A percentile compares a stretch with the other conserved stretches of the same genome.
These are phyloP conservation scores for Trichosporon ovoides DNA, from an alignment of 1,284 basidiomycete species.

Conservation along the genomic window DNA sequence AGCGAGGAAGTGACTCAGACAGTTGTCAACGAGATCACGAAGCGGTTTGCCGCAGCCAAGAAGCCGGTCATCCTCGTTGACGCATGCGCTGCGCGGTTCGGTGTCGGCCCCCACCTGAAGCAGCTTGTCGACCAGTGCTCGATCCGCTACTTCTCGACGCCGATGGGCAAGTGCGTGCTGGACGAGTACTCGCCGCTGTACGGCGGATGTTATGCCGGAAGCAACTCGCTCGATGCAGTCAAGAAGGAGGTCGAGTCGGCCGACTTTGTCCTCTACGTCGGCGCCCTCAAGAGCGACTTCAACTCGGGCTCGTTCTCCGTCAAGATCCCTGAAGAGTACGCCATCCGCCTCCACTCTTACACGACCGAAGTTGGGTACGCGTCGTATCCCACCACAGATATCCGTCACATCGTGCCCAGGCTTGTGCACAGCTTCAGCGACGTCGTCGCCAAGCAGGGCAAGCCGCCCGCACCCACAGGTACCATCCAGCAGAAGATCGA, in stretches of 20 bases:
- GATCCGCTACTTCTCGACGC: conserved; percentile 63
- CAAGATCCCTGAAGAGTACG: conserved; percentile 55
- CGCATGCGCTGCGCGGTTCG: conserved; percentile 78
- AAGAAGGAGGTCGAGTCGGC: conserved; percentile 72
- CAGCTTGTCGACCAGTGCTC: conserved; percentile 66
- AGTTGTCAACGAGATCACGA: conserved; percentile 67
- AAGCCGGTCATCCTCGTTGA: conserved; percentile 79
- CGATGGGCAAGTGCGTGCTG: conserved; percentile 75
- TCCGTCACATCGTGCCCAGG: conserved; percentile 50
- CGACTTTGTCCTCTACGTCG: conserved; percentile 78
- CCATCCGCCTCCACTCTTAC: conserved; percentile 72
- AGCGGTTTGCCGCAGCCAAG: conserved; percentile 60
- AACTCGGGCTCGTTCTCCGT: conserved; percentile 59
- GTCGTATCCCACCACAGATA: conserved; percentile 50
- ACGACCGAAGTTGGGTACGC: conserved; percentile 60
- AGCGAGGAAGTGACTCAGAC: conserved; percentile 59
- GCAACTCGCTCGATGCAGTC: conserved; percentile 65
- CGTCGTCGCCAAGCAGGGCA: conserved; percentile 25
- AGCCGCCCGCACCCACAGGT: conserved; percentile 19
- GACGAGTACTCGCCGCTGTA: conserved; percentile 76
- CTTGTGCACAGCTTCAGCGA: conserved; percentile 43
- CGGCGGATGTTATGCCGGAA: conserved; percentile 82
- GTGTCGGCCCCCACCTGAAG: conserved; percentile 62
- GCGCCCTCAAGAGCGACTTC: conserved; percentile 77
- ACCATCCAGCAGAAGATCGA: conserved; percentile 33